Conservation (phyloP, 306 rosid genomes). For the Ormosia semicastrata region DNA sequence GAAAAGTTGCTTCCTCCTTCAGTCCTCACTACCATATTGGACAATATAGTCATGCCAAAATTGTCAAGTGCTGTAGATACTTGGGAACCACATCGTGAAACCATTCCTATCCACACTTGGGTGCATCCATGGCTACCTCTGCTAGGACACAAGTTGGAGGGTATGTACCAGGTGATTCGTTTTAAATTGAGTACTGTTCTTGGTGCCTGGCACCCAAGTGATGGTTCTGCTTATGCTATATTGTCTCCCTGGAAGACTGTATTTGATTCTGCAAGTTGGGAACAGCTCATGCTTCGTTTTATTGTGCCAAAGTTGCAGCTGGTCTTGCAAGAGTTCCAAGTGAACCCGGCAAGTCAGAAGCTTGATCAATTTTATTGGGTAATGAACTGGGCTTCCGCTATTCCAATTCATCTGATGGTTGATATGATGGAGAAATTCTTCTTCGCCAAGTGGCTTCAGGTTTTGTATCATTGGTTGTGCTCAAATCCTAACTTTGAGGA, state of each 20-base stretch:
- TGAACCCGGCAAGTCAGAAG: constrained; percentile 81
- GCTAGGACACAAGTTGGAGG: constrained; percentile 80
- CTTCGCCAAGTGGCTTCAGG: constrained; percentile 88
- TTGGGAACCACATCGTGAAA: constrained; percentile 94
- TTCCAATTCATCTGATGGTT: constrained; percentile 85
- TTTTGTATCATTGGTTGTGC: constrained; percentile 80
- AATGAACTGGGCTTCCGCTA: constrained; percentile 76
- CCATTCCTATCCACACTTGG: constrained; percentile 91
- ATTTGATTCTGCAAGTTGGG: constrained; percentile 87
- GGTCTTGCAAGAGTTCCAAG: constrained; percentile 86
- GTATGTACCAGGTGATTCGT: constrained; percentile 72
- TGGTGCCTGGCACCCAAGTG: constrained; percentile 96
- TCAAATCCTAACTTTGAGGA: constrained; percentile 84
- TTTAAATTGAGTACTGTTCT: constrained; percentile 78
- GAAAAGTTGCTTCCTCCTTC: constrained; percentile 75
- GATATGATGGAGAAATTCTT: constrained; percentile 79
- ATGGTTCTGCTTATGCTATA: constrained; percentile 76
- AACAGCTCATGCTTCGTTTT: constrained; percentile 80
- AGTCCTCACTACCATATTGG: constrained; percentile 62
- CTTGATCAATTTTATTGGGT: constrained; percentile 92
- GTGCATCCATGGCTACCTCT: constrained; percentile 96
- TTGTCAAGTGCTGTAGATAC: constrained; percentile 71
- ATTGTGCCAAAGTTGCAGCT: constrained; percentile 87
- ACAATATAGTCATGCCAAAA: constrained; percentile 75
- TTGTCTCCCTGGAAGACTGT: constrained; percentile 88